Conservation (phyloP, 257 asterid species). For the Solanum medicagineum region DNA sequence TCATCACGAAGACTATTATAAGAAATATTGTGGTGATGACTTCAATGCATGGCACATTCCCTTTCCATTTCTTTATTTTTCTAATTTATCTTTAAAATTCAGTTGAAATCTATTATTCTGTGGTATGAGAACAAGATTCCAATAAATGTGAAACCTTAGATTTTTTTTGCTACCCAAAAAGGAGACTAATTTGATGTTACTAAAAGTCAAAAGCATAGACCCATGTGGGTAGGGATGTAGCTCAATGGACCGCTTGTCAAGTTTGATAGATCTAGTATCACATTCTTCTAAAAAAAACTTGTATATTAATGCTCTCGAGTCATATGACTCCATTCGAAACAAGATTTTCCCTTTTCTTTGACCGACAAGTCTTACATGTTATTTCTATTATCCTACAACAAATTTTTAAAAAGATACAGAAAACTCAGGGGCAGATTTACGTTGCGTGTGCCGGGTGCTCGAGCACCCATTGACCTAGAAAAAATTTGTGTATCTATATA, state of each 20-base stretch:
- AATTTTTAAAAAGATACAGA: no score
- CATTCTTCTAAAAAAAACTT: neutral
- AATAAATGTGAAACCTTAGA: neutral
- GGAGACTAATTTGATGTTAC: neutral
- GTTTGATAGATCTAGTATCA: neutral
- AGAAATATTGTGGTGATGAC: neutral
- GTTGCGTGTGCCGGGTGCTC: no score
- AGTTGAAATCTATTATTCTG: neutral
- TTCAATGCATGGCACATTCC: neutral
- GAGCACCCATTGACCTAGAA: no score
- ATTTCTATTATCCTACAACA: neutral
- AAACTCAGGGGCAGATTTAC: no score
- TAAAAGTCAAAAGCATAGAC: neutral
- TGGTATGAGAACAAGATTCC: neutral
- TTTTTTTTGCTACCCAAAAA: neutral
- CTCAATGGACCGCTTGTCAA: neutral
- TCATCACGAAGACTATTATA: neutral
- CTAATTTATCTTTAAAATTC: neutral
- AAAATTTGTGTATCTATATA: no score
- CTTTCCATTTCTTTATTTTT: neutral
- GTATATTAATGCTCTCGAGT: neutral
- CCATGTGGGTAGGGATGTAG: neutral
- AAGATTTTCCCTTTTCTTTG: neutral
- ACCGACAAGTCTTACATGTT: neutral
- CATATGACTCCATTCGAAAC: neutral